Percentiles rank a stretch among this genome's conserved stretches.
Conservation (phyloP, 495 filamentous ascomycete genomes). For the Cairneyella variabilis region DNA sequence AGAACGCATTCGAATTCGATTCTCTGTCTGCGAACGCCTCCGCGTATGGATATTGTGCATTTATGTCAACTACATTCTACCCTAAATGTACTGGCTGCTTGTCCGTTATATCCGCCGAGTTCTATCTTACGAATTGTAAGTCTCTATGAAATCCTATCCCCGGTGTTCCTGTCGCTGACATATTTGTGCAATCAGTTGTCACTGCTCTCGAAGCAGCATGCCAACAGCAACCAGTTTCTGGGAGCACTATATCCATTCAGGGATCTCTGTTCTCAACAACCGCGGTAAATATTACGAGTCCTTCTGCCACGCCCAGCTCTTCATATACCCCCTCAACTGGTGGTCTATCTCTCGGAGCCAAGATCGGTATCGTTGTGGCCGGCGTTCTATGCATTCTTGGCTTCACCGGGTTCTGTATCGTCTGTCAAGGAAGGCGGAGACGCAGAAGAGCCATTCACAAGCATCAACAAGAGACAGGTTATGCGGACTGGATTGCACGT, state of each 20-base stretch:
- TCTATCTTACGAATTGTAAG: constrained; percentile 24
- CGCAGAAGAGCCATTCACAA: constrained; percentile 17
- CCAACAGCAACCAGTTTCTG: constrained; percentile 38
- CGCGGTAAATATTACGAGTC: constrained; percentile 33
- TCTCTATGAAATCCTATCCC: not conserved
- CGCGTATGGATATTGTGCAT: constrained; percentile 21
- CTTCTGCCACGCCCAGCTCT: not conserved
- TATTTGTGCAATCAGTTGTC: constrained; percentile 35
- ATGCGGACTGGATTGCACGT: constrained; percentile 8
- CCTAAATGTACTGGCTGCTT: constrained; percentile 21
- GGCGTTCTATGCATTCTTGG: constrained; percentile 38
- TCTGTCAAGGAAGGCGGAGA: constrained; percentile 45
- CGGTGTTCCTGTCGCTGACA: not conserved
- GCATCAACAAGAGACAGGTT: constrained; percentile 13
- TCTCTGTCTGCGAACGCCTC: constrained; percentile 10
- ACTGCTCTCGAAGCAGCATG: constrained; percentile 46
- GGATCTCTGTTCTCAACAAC: constrained; percentile 43
- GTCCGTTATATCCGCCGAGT: not conserved
- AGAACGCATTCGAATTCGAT: constrained; percentile 20
- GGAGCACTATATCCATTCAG: constrained; percentile 37
- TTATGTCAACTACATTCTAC: not conserved
- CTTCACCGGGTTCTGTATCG: constrained; percentile 39
- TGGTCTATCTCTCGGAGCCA: constrained; percentile 43
- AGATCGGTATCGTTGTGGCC: constrained; percentile 49
- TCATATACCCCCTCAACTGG: constrained; percentile 13